Base-by-base conservation (phyloP, 1,284 basidiomycete genomes). In the Leccinum pachyderme region DNA sequence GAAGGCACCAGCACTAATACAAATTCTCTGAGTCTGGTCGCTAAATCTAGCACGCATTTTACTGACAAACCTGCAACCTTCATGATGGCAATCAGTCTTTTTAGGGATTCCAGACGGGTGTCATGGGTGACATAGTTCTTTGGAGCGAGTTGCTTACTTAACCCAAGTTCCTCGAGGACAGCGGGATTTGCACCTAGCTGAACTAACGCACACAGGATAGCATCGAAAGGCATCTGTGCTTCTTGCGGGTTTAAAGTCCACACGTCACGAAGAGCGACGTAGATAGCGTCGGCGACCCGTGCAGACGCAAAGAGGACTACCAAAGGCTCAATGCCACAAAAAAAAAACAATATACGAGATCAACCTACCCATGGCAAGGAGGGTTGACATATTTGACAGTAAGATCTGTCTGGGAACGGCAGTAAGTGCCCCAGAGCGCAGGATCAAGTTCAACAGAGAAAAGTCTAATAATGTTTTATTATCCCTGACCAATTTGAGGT, bases 1-100 rank as follows among this genome's bases (percentile, higher is more conserved):
- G n/a, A 79, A 63, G 33, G 69, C 67, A 47, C 67, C 57, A 39
- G 69, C 67, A 31, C 80, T 81, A 51, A 6, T 11, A 29, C 12
- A 5, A 5, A 35, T 52, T 55, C 22, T 57, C 50, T 62, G 18
- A 63, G 53, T 13, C 18, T 37, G 27, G 24, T 46, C 7, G 31
- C 55, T 9, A 4, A 18, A 52, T 51, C 15, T 2, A 52, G 5
- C 2, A 27, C 25, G 15, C 44, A 5, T 18, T 48, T 24, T 54
- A 65, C 77, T 70, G 61, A 86, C 86, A 66, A 66, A 49, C 78
- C 74, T 48, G 79, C 77, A 0, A 71, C 62, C n/a, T 67, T 69
- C 9, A 83, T 53, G 8, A 84, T 67, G n/a, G 64, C 54, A 18
- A 83, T 62, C 32, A 86, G 59, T 15, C 76, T 75, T 60, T 69